Base-by-base conservation (phyloP, 768 basidiomycete species). In the Kwoniella europaea region DNA sequence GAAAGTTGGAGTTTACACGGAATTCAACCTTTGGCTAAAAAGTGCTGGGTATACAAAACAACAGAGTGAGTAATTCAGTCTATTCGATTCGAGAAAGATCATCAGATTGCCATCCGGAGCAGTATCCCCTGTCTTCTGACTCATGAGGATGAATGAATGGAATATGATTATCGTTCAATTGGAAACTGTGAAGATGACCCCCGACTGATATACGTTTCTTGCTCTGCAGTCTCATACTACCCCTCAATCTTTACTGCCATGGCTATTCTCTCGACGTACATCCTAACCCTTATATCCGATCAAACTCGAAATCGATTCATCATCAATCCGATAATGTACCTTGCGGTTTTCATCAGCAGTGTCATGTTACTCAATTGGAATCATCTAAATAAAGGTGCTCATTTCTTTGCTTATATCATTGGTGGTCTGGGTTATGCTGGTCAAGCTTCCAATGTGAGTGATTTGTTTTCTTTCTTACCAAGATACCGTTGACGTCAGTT, bases 361-460 rank as follows among this genome's bases (percentile, higher is more conserved):
- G 67, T 78, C 22, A 78, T 78, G 76, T 86, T 92, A 61, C 84
- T 91, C 41, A 86, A 89, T 3, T 89, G 89, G 88, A 85, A 84
- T 63, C 87, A 86, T 65, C 88, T 90, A 4, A 88, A 84, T 0
- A 87, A 86, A 1, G 74, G 68, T 1, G 86, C 89, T n/a, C 90
- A 90, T 72, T 91, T 90, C 81, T 91, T 91, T 73, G 91, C 90
- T 4, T 92, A 90, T 77, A 91, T 90, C 88, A 68, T 69, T 86
- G 71, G 72, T 5, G 90, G 90, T 1, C 89, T 90, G 16, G 88
- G 90, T 6, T 92, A 90, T 76, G 87, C 90, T 0, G 90, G 91
- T 10, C 91, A 92, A 78, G 91, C 90, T 6, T 88, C 88, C 18
- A 92, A 90, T 27, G 71, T 76, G 42, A 57, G 68, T 70, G 10